Evolutionary conservation across 108 stramenopile genomes (phyloP), one percentile per base, ranked within the genome.

Genomic region (Tribonema minus): DNA sequence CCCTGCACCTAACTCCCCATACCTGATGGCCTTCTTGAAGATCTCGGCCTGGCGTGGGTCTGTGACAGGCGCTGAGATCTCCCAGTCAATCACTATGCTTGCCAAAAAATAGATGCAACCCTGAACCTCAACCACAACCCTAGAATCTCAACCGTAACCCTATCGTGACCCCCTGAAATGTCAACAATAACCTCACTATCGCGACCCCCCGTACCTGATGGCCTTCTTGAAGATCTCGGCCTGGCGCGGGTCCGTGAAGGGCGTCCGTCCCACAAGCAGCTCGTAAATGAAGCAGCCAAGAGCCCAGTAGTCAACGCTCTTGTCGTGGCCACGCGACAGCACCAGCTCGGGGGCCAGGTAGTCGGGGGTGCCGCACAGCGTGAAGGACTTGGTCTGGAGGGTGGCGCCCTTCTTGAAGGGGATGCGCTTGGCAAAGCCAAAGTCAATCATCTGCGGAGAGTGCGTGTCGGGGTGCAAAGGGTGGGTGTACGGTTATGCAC

Each of bases 311-410:
- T 99, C 98, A 6, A 95, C 96, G 69, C 89, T 93, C 82, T 95
- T 93, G 82, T 94, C 92, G 87, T 99, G 96, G 36, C 96, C 96
- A 70, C 90, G 90, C 37, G 93, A 94, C 31, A 97, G 89, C 73
- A 99, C 96, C 62, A 98, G 94, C 86, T 99, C 96, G 1, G 98
- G 98, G 2, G 96, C 96, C 2, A 99, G 92, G 80, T 99, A 99
- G 81, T 99, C 98, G 27, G 96, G 96, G 25, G 96, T 95, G 1
- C 96, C 96, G 81, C 96, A 96, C 35, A 95, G 88, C 2, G 96
- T 96, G 84, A 90, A 94, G 28, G 92, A 92, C 88, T 92, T 94
- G 81, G 92, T 95, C 72, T 92, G 87, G n/a, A 99, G 23, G 3
- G 26, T 74, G 40, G 30, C 15, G 15, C 72, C 79, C 79, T 84